Base-by-base conservation (phyloP, 768 basidiomycete species). In the Coprinellus micaceus region DNA sequence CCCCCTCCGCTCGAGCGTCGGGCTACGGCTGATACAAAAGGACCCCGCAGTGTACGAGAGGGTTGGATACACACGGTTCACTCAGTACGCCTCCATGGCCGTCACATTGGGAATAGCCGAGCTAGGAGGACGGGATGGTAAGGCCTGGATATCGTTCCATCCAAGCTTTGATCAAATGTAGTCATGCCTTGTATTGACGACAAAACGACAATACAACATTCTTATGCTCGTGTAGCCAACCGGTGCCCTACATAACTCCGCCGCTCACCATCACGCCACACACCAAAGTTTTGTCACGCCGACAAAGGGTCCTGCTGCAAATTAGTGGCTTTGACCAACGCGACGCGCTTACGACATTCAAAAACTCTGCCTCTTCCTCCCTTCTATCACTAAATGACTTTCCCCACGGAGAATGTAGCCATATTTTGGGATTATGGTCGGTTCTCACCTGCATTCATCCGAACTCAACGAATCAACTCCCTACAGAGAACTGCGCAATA, bases 381-480 rank as follows among this genome's bases (percentile, higher is more conserved):
- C 7, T 37, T 43, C 13, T 24, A 10, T 24, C 39, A 25, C 17
- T 40, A 37, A 49, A 49, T 43, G 30, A 41, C 36, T 25, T 17
- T 29, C 21, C 17, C 40, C n/a, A 7, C 49, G 22, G 56, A 66
- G 25, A 71, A 60, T 36, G 63, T 75, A 17, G 72, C 69, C n/a
- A 66, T 76, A 4, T 75, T 77, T 51, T 77, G 76, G 76, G 75
- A 77, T 54, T 77, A 72, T 55, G 74, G 75, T 75, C 30, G 30
- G 70, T 62, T 28, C 39, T 41, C 53, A 49, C 53, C 28, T 29
- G 26, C 33, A 22, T 26, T 15, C 22, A 13, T 19, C 29, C 50
- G 45, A 22, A 60, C 7, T 48, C 25, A 21, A 53, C 24, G 19
- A 46, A 39, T 24, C 25, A 26, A 17, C 22, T 5, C 12, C 46